Evolutionary conservation across 2,329 filamentous ascomycete genomes (phyloP), one percentile per base, ranked within the genome.

Genomic region (Chaetomium strumarium): DNA sequence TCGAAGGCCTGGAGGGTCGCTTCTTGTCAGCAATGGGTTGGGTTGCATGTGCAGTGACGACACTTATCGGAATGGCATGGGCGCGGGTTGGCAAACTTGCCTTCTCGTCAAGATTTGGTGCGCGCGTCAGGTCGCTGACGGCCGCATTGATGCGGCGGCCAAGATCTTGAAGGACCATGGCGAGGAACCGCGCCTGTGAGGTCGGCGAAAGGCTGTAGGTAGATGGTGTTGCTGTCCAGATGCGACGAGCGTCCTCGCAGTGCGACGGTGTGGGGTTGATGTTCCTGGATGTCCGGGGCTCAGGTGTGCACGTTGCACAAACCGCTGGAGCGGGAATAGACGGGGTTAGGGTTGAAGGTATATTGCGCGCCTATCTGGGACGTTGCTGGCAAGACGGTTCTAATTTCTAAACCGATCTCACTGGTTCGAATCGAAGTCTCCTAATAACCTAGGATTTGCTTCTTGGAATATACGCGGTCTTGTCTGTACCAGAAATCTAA

Each of bases 141-240:
- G 93, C 93, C 78, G 90, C 83, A 75, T 96, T 97, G 72, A 99
- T 97, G 75, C 93, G 93, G 78, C 92, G 90, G 64, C 93, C 93
- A 55, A 99, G 83, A 81, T 99, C 93, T 84, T 96, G 91, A 68
- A 99, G 87, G 80, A 99, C 93, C 93, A 99, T 99, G 68, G 66
- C 52, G 54, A 52, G n/a, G 30, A 42, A 40, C 39, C 49, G 45
- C 41, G 52, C 55, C 45, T 36, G 29, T 38, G 46, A 53, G 39
- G 55, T 49, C 55, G 51, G 46, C 31, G 40, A 36, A 46, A 24
- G 19, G 36, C 9, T 16, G n/a, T 14, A 33, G 8, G 44, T 41
- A 13, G 38, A 5, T 16, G 34, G 13, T 13, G 7, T 4, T 24
- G 24, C 7, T 24, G 24, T 24, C 24, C 4, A 24, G 24, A 4